Base-by-base conservation (phyloP, 192 early-diverging fungal species). In the Coemansia sp. region DNA sequence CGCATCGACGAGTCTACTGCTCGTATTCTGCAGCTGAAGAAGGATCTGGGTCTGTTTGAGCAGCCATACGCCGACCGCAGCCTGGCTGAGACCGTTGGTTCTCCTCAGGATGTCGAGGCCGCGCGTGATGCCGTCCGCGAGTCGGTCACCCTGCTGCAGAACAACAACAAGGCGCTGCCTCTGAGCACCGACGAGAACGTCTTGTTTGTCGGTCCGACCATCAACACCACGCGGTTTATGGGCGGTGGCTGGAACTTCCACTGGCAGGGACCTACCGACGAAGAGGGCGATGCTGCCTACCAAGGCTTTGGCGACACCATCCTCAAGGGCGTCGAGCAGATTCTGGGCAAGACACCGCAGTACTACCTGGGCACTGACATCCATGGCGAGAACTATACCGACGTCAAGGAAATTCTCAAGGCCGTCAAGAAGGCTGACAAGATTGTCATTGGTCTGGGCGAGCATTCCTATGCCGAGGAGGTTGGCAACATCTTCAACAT, bases 231-330 rank as follows among this genome's bases (percentile, higher is more conserved):
- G 3, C 69, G 82, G 22, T 81, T 77, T 10, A 66, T 86, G 34
- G 82, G 78, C 45, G 88, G 86, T 25, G 88, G 86, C 2, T 89
- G 86, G 86, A 86, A 86, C 2, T 72, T 89, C 59, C 80, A 86
- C 55, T 89, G 86, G 86, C 85, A 87, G 66, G 85, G 85, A 7
- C 80, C 79, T 3, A 56, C 61, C 6, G 61, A 67, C 8, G 59
- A 60, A 28, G 80, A 85, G 22, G 76, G 87, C 5, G 77, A 81
- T 25, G 69, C 72, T 7, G 69, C 75, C 18, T 85, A 88, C 61
- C 68, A 67, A 45, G 66, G 63, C 31, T 67, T 66, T 59, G 76
- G 70, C 60, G 63, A 77, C 28, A 72, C 70, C 5, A 56, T 78
- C 20, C 33, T 77, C 34, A 38, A 56, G 54, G 69, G 42, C 65